A percentile compares a stretch with the other conserved stretches of the same genome.
Conservation (phyloP, 148 eudicot species). For the Chenopodium berlandieri region DNA sequence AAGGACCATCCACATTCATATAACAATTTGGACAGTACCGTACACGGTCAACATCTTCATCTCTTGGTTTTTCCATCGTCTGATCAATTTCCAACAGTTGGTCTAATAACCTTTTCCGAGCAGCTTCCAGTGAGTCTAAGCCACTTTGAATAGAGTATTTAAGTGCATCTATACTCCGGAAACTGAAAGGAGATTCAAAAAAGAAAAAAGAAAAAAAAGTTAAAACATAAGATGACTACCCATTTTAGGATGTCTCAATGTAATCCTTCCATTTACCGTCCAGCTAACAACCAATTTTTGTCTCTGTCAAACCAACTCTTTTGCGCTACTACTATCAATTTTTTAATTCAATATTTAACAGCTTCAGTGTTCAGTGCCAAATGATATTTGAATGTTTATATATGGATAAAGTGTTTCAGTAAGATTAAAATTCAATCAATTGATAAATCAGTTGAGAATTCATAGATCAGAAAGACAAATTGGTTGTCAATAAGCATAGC, state of each 20-base stretch:
- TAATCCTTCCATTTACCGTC: background rate
- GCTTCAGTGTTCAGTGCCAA: background rate
- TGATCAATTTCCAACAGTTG: slow-evolving; percentile 68
- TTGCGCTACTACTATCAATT: background rate
- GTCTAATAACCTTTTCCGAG: slow-evolving; percentile 59
- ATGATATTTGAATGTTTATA: background rate
- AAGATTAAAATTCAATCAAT: background rate
- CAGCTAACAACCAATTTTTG: background rate
- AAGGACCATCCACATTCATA: slow-evolving; percentile 58
- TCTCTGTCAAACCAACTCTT: background rate
- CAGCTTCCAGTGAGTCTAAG: slow-evolving; percentile 65
- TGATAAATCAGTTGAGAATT: background rate
- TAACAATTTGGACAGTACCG: slow-evolving; percentile 80
- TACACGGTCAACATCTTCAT: slow-evolving; percentile 73
- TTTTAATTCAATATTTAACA: background rate
- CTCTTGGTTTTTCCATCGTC: slow-evolving; percentile 76
- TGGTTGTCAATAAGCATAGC: background rate
- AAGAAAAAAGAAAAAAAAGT: background rate
- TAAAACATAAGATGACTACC: background rate
- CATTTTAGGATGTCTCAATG: background rate
- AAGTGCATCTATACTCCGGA: slow-evolving; percentile 59
- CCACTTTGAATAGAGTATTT: slow-evolving; percentile 73
- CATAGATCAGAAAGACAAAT: background rate
- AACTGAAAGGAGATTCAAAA: slow-evolving; percentile 42
- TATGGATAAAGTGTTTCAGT: background rate